phyloP scores from a whole-genome alignment of 2,329 filamentous ascomycete species.

The Ploettnerulaceae sp. region DNA sequence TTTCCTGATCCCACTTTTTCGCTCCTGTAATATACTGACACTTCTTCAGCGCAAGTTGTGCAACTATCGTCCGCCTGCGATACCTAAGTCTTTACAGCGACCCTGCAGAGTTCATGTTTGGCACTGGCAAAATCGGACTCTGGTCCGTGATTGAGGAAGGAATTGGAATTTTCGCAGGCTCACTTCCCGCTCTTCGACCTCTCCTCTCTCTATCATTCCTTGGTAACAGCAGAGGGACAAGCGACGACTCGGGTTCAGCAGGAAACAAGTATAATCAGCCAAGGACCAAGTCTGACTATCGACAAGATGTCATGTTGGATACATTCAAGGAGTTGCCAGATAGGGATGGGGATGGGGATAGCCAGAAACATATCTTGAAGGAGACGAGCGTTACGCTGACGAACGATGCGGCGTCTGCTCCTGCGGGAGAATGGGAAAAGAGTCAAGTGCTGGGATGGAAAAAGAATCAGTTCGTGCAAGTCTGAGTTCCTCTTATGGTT shows the following conservation, averaged over 20 bases:
- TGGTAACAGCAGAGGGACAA: constrained; percentile 9
- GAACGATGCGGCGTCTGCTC: constrained; percentile 12
- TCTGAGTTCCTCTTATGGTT: too few relatives aligned
- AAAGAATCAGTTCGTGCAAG: constrained; percentile 12
- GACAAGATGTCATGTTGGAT: constrained; percentile 20
- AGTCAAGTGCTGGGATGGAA: constrained; percentile 27
- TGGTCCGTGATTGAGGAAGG: constrained; percentile 47
- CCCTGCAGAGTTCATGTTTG: constrained; percentile 38
- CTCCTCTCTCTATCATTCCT: constrained; percentile 35
- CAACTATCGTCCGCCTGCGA: constrained; percentile 40
- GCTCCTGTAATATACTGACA: constrained; percentile 12
- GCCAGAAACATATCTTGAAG: constrained; percentile 38
- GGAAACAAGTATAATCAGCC: constrained; percentile 15
- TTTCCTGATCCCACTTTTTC: not conserved
- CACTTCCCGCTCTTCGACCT: constrained; percentile 42
- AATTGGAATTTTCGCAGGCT: constrained; percentile 46
- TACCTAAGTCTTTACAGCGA: constrained; percentile 40
- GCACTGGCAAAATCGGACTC: constrained; percentile 39
- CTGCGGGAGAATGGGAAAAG: constrained; percentile 25
- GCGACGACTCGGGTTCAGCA: constrained; percentile 12
- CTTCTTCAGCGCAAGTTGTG: constrained; percentile 33
- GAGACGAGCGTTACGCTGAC: constrained; percentile 33
- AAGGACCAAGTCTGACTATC: constrained; percentile 11
- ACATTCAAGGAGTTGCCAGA: constrained; percentile 23
- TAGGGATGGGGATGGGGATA: constrained; percentile 29